A percentile compares a stretch with the other conserved stretches of the same genome.
phyloP scores from a whole-genome alignment of 129 eudicot genomes.

The Saposhnikovia divaricata region DNA sequence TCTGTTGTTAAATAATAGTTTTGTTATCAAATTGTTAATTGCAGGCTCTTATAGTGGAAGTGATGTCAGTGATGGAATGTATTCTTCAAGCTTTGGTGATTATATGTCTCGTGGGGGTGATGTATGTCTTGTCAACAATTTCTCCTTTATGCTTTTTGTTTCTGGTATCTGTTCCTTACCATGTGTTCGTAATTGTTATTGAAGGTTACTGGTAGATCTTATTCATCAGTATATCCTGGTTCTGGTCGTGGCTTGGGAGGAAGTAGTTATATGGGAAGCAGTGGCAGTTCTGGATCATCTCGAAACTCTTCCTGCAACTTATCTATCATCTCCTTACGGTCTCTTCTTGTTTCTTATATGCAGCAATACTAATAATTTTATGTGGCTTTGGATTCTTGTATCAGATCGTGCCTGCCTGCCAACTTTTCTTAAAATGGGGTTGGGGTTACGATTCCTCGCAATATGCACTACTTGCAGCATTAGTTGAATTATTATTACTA shows the following conservation, averaged over 20 bases:
- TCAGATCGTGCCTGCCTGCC: constrained; percentile 57
- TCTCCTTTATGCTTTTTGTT: not conserved
- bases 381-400: constrained; percentile 56
- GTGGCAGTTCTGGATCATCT: constrained; percentile 42
- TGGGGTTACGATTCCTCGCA: not conserved
- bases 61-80: too few relatives aligned
- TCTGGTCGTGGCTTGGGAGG: constrained; percentile 77
- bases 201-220: constrained; percentile 81
- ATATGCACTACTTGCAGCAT: not conserved
- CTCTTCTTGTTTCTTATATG: too few relatives aligned
- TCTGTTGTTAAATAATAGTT: too few relatives aligned
- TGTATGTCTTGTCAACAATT: constrained; percentile 31
- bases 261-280: constrained; percentile 72
- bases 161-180: not conserved
- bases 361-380: not conserved
- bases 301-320: too few relatives aligned
- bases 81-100: constrained; percentile 64
- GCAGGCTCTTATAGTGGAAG: too few relatives aligned
- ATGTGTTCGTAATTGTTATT: not conserved
- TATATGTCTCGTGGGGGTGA: constrained; percentile 76
- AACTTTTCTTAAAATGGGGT: constrained; percentile 34
- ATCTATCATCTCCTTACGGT: too few relatives aligned
- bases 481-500: not conserved
- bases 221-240: constrained; percentile 65
- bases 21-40: too few relatives aligned